Conservation (phyloP, 371 early-diverging fungal species). For the Basidiobolus meristosporus region DNA sequence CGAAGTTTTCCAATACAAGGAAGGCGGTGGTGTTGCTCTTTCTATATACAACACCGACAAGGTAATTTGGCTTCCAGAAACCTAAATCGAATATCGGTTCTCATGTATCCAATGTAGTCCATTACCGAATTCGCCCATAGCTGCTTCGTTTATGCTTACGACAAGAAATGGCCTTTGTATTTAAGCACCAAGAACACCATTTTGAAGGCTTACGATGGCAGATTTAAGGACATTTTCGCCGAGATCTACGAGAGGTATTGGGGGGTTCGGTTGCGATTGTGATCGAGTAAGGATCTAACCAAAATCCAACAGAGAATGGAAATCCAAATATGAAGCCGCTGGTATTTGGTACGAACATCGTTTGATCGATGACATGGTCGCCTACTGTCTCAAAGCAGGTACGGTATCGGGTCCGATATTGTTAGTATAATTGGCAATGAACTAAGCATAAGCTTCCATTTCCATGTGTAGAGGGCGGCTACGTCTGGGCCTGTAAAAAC, state of each 20-base stretch:
- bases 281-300: too few relatives aligned
- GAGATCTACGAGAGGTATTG: slow-evolving; percentile 58
- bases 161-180: slow-evolving; percentile 77
- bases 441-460: too few relatives aligned
- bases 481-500: slow-evolving; percentile 93
- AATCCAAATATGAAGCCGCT: too few relatives aligned
- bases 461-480: too few relatives aligned
- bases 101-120: too few relatives aligned
- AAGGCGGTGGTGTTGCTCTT: slow-evolving; percentile 73
- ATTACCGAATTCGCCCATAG: slow-evolving; percentile 83
- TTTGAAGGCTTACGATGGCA: slow-evolving; percentile 90
- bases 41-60: slow-evolving; percentile 90
- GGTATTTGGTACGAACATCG: slow-evolving; percentile 95
- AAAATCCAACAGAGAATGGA: too few relatives aligned
- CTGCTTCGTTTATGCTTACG: slow-evolving; percentile 83
- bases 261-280: slow-evolving; percentile 53
- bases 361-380: slow-evolving; percentile 96
- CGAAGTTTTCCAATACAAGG: slow-evolving; percentile 61
- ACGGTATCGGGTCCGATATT: too few relatives aligned
- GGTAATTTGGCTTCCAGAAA: too few relatives aligned
- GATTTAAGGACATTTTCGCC: slow-evolving; percentile 94
- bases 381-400: slow-evolving; percentile 83
- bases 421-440: too few relatives aligned
- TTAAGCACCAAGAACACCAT: slow-evolving; percentile 95
- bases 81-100: too few relatives aligned